Evolutionary conservation across 345 rosid genomes (phyloP), one percentile per base, ranked within the genome.

Genomic region (Bruguiera gymnorhiza): DNA sequence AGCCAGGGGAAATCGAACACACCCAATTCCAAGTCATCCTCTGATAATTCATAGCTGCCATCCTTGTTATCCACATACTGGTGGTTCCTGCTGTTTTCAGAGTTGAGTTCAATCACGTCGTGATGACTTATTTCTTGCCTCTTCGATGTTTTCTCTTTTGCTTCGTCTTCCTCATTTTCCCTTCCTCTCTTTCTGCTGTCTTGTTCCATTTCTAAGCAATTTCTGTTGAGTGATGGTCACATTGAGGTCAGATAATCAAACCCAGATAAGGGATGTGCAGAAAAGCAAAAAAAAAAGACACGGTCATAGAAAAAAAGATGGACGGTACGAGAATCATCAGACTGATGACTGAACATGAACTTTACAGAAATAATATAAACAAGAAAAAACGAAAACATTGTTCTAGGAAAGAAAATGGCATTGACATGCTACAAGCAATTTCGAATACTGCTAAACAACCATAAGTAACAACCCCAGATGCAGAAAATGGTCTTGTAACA

Each of bases 1-100:
- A 85, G 70, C 93, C 91, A 86, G 1, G 91, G 93, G 69, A 86
- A 86, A 71, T 88, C 93, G 31, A 86, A 88, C 23, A 85, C 93
- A 39, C 87, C 86, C 1, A 72, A 61, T 31, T 26, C 78, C 59
- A 65, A 66, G 46, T 62, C 5, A 5, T 60, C 70, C 2, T 65
- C 70, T 23, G 64, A 58, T 31, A 60, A 16, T 55, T 34, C 60
- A 62, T 65, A 54, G 16, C 39, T 30, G 30, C 73, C 60, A 19
- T 70, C 66, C 8, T 43, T 43, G 30, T 10, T 55, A 30, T 21
- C 27, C 30, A 8, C 60, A 9, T 24, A 23, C 9, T 55, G 60
- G 30, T 4, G 18, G 50, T 43, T 15, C 18, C 19, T 30, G 48
- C 18, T 16, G 18, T 76, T 20, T 54, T 54, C 59, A n/a, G 26